A percentile compares a stretch with the other conserved stretches of the same genome.
Conservation (phyloP, 768 basidiomycete genomes). For the Podaxis sp. region DNA sequence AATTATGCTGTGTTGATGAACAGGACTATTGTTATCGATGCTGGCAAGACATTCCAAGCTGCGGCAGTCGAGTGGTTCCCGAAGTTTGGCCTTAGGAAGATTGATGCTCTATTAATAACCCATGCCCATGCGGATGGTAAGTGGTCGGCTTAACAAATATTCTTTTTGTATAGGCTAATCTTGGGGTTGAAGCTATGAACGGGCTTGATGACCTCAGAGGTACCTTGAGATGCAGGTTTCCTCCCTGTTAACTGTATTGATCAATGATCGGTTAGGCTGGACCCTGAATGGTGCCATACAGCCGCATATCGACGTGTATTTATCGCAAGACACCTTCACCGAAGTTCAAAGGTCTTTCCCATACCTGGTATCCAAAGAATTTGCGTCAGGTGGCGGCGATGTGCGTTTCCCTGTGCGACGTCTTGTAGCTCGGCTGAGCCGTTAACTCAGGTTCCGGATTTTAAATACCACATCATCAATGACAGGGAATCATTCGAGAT, state of each 20-base stretch:
- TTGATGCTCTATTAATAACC: conserved; percentile 68
- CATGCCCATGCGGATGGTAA: conserved; percentile 83
- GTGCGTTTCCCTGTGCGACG: conserved; percentile 33
- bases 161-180: conserved; percentile 1
- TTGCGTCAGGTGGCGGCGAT: conserved; percentile 79
- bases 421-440: not conserved
- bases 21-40: conserved; percentile 81
- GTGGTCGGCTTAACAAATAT: conserved; percentile 10
- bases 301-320: conserved; percentile 70
- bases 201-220: conserved; percentile 89
- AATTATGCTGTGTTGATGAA: conserved; percentile 11
- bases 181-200: conserved; percentile 61
- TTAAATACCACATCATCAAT: conserved; percentile 80
- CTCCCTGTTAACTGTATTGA: conserved; percentile 5
- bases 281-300: conserved; percentile 67
- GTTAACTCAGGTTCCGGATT: conserved; percentile 64
- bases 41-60: conserved; percentile 79
- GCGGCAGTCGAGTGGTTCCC: conserved; percentile 53
- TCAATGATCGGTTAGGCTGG: conserved; percentile 52
- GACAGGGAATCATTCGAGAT: conserved; percentile 69
- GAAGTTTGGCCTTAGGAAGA: conserved; percentile 62
- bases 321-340: conserved; percentile 59
- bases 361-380: conserved; percentile 74
- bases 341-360: conserved; percentile 76
- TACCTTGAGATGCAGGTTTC: conserved; percentile 24